phyloP scores from a whole-genome alignment of 768 basidiomycete species.

The Serpula lacrymans region DNA sequence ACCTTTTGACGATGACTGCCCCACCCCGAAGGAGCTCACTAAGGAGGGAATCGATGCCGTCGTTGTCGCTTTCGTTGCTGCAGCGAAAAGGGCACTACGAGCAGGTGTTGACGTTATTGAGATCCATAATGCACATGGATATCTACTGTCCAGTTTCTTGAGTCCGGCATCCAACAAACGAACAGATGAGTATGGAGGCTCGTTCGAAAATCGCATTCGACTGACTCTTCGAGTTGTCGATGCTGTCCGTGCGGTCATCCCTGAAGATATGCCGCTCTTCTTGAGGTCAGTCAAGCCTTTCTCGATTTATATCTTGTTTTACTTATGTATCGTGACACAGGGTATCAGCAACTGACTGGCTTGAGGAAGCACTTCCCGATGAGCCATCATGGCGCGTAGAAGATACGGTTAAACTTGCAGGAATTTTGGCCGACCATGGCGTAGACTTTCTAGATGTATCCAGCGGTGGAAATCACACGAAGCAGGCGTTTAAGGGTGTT shows the following conservation, averaged over 20 bases:
- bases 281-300: constrained; percentile 43
- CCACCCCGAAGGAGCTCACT: constrained; percentile 55
- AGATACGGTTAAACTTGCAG: constrained; percentile 62
- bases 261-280: constrained; percentile 65
- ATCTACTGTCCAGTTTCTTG: constrained; percentile 53
- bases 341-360: constrained; percentile 73
- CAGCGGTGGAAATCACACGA: constrained; percentile 53
- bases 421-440: constrained; percentile 57
- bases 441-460: constrained; percentile 78
- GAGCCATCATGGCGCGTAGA: constrained; percentile 66
- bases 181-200: constrained; percentile 68
- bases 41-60: constrained; percentile 54
- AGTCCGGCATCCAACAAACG: constrained; percentile 61
- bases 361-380: constrained; percentile 53
- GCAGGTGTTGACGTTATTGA: constrained; percentile 61
- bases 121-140: constrained; percentile 65
- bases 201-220: constrained; percentile 65
- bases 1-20: constrained; percentile 38
- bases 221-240: constrained; percentile 63
- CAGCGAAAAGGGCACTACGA: constrained; percentile 48
- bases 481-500: constrained; percentile 24
- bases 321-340: constrained; percentile 24
- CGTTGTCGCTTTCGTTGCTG: constrained; percentile 51
- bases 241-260: constrained; percentile 58
- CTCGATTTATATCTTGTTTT: background rate